Conservation (phyloP, 768 basidiomycete genomes). For the Pisolithus microcarpus region DNA sequence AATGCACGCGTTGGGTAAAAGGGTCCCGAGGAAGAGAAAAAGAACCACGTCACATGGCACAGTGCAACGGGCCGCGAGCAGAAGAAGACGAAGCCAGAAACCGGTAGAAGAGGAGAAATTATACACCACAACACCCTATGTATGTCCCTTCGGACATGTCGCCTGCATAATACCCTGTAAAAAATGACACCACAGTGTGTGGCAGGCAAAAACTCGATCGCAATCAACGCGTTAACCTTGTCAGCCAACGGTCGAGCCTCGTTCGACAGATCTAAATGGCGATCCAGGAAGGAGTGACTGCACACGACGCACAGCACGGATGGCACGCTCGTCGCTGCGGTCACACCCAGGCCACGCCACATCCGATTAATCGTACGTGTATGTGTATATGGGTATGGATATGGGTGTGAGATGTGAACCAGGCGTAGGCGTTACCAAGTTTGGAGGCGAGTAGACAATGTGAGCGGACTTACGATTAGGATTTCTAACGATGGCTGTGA, state of each 20-base stretch:
- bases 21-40: conserved; percentile 5
- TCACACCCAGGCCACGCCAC: conserved; percentile 2
- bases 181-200: conserved; percentile 41
- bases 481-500: conserved; percentile 38
- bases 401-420: conserved; percentile 8
- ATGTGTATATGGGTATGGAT: no score
- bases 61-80: no score
- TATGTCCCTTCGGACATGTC: conserved; percentile 63
- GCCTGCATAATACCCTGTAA: conserved; percentile 53
- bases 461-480: conserved; percentile 36
- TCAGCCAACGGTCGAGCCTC: conserved; percentile 34
- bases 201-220: conserved; percentile 55
- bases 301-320: conserved; percentile 56
- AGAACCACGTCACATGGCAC: no score
- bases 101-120: no score
- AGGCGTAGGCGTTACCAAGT: background rate
- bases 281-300: conserved; percentile 50
- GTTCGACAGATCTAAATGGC: conserved; percentile 28
- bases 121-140: conserved; percentile 49
- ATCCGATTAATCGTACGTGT: no score
- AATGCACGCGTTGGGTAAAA: conserved; percentile 6
- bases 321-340: conserved; percentile 50
- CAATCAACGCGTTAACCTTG: conserved; percentile 28
- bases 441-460: background rate
- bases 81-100: no score